A percentile compares a stretch with the other conserved stretches of the same genome.
Conservation (phyloP, 345 rosid species). For the Citrus reticulata region DNA sequence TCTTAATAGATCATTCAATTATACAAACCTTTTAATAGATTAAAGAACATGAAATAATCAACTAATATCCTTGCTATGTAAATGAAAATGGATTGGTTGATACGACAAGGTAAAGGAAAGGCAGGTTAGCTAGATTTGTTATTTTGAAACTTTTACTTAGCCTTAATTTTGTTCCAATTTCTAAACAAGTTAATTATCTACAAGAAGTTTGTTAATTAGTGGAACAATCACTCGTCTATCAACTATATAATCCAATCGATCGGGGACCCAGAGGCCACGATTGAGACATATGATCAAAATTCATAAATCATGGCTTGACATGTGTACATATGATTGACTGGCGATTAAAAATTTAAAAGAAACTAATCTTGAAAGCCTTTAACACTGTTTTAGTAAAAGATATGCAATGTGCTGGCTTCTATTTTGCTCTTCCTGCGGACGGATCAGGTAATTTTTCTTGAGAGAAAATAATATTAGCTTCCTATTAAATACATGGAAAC, state of each 20-base stretch:
- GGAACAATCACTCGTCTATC: conserved; percentile 5
- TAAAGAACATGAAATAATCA: not conserved
- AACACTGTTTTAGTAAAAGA: not conserved
- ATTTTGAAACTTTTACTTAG: not conserved
- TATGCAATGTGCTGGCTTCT: not conserved
- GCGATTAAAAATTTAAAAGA: not conserved
- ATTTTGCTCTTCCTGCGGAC: not conserved
- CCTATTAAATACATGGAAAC: not conserved
- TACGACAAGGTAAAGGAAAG: not conserved
- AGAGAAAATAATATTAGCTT: not conserved
- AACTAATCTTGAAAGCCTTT: not conserved
- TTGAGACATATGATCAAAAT: not conserved
- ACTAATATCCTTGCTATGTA: not conserved
- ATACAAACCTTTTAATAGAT: not conserved
- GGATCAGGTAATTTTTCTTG: not conserved
- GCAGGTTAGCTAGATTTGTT: not conserved
- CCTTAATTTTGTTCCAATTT: not conserved
- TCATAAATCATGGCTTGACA: not conserved
- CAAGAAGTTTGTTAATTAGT: not conserved
- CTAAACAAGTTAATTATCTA: no score
- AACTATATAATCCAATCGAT: not conserved
- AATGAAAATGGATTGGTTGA: not conserved
- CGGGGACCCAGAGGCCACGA: not conserved
- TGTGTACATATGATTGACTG: not conserved
- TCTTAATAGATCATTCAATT: no score